Evolutionary conservation across 2,329 filamentous ascomycete species (phyloP).

Genomic region (Cladophialophora bantiana): DNA sequence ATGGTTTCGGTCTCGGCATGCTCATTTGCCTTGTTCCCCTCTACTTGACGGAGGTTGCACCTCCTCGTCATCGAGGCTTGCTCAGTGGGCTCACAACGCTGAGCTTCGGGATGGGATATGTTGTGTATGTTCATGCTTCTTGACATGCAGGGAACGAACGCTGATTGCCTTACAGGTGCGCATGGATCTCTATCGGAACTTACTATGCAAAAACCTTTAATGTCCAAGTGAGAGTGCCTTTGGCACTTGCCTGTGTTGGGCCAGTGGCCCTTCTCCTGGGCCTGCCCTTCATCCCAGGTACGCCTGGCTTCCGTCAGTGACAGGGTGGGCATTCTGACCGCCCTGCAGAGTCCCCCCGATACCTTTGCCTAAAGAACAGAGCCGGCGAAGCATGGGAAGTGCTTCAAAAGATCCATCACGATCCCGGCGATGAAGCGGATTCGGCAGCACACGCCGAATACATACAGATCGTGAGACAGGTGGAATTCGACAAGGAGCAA

Average conservation of each 20-base stretch:
- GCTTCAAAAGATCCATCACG: constrained; percentile 27
- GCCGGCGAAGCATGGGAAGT: constrained; percentile 27
- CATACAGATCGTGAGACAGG: constrained; percentile 30
- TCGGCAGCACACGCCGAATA: constrained; percentile 29
- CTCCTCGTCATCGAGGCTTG: constrained; percentile 47
- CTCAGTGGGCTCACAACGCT: constrained; percentile 53
- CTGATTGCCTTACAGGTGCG: constrained; percentile 15
- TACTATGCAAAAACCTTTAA: constrained; percentile 25
- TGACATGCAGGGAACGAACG: background rate
- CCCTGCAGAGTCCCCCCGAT: constrained; percentile 26
- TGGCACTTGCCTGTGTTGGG: constrained; percentile 23
- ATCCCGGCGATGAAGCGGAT: constrained; percentile 23
- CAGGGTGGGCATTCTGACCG: background rate
- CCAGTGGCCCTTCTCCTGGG: constrained; percentile 26
- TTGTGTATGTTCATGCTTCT: constrained; percentile 31
- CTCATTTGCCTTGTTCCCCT: constrained; percentile 29
- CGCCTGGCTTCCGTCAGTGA: background rate
- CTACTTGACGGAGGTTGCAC: constrained; percentile 27
- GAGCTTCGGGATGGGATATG: constrained; percentile 53
- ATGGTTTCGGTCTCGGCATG: constrained; percentile 29
- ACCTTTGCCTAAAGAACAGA: constrained; percentile 23
- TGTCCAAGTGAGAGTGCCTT: constrained; percentile 25
- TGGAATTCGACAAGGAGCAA: constrained; percentile 30
- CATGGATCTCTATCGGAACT: constrained; percentile 26
- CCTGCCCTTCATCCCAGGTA: constrained; percentile 32